Evolutionary conservation across 345 rosid species (phyloP), one percentile per base, ranked within the genome.

Genomic region (Moricandia moricandioides): DNA sequence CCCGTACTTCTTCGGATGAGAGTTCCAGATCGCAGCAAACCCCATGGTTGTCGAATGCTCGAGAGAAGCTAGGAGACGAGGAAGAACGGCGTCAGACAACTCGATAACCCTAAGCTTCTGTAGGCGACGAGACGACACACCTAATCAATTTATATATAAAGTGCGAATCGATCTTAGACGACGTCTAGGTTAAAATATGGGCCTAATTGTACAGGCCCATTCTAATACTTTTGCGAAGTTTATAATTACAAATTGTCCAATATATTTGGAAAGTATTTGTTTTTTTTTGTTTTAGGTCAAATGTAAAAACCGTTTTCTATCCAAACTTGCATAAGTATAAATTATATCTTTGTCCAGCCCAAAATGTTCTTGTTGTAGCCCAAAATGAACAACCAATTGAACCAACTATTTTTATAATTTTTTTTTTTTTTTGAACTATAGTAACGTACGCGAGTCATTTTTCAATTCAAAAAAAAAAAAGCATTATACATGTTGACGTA

Each of bases 1-100:
- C 3, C 82, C 82, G 18, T 79, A 79, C 27, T 79, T 79, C 71
- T 79, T 79, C 1, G 79, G 78, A 6, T 79, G 82, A 26, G 71
- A 69, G 10, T 73, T 79, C 79, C 79, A 79, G 1, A 79, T 57
- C 14, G 56, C 69, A 2, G 51, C 43, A 18, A 62, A 70, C 16
- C 78, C 82, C 82, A 79, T 79, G 11, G 4, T 49, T 49, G 14
- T 49, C 21, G 21, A 49, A 2, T 49, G 21, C 55, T 45, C 52
- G 11, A 21, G 24, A 21, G 17, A n/a, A 45, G 56, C 57, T 18
- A 21, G 59, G 0, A 54, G 30, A 21, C 29, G 59, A 52, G 8
- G 29, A 52, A 1, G 26, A 54, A 10, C 59, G 59, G 59, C 59
- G 57, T 17, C 12, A 52, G 9, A 52, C 4, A 4, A 18, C 9